Evolutionary conservation across 257 asterid species (phyloP).

Genomic region (Plectranthus barbatus): DNA sequence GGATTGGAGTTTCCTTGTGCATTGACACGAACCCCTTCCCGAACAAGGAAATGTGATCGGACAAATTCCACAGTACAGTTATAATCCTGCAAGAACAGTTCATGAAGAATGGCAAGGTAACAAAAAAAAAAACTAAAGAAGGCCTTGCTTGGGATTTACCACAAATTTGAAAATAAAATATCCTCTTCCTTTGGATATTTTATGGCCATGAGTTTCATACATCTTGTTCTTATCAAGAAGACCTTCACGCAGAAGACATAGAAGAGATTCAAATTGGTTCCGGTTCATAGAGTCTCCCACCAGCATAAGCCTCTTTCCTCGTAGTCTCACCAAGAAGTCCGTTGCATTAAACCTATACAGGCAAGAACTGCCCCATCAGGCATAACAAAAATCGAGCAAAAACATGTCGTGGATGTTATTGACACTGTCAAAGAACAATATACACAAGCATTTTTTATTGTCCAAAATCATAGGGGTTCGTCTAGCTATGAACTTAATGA

Average conservation of each 20-base stretch:
- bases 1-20: conserved; percentile 81
- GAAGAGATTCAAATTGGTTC: conserved; percentile 89
- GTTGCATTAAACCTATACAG: conserved; percentile 70
- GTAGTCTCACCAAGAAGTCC: conserved; percentile 77
- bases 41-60: conserved; percentile 90
- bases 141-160: conserved; percentile 33
- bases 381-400: neutral
- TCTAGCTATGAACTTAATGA: neutral
- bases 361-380: neutral
- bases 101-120: neutral
- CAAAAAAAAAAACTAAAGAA: neutral
- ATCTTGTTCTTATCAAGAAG: conserved; percentile 71
- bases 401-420: neutral
- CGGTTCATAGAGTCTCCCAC: conserved; percentile 99
- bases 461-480: neutral
- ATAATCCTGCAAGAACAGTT: conserved; percentile 57
- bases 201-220: conserved; percentile 80
- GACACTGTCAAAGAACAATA: neutral
- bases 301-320: conserved; percentile 83
- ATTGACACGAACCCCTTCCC: conserved; percentile 77
- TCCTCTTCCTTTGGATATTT: conserved; percentile 93
- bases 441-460: too few relatives aligned
- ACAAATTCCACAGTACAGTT: conserved; percentile 75
- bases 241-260: conserved; percentile 77
- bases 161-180: conserved; percentile 74